phyloP scores from a whole-genome alignment of 75 land plant species.

The Sequoia sempervirens region DNA sequence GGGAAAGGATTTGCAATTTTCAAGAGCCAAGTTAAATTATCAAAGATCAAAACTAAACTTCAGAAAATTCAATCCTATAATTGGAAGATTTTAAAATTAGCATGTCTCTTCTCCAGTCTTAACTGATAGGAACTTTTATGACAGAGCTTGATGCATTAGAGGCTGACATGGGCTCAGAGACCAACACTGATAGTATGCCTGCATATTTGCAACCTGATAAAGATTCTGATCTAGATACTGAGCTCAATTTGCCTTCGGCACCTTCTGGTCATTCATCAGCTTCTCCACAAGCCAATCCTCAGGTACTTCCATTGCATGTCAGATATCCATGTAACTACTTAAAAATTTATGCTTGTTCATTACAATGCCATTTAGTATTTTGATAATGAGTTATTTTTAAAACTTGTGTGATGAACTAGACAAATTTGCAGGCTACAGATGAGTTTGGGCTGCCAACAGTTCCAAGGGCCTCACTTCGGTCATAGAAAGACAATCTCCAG shows the following conservation, averaged over 20 bases:
- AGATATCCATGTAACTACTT: neutral
- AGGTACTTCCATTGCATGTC: constrained; percentile 23
- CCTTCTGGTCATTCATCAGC: constrained; percentile 64
- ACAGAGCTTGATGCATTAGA: constrained; percentile 97
- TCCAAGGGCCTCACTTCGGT: constrained; percentile 81
- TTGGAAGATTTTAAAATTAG: neutral
- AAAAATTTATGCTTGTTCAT: neutral
- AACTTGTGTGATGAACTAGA: neutral
- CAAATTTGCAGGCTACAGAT: constrained; percentile 64
- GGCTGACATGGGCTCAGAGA: constrained; percentile 85
- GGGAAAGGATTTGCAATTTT: neutral
- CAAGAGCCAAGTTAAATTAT: neutral
- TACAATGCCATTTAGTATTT: neutral
- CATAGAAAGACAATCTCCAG: neutral
- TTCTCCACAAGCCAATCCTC: constrained; percentile 43
- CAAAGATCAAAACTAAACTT: neutral
- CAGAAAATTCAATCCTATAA: neutral
- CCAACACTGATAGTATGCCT: constrained; percentile 69
- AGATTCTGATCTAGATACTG: constrained; percentile 77
- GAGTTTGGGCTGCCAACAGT: constrained; percentile 87
- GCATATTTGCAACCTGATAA: constrained; percentile 92
- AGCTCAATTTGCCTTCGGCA: constrained; percentile 85
- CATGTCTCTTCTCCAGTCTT: neutral
- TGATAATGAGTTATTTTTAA: neutral
- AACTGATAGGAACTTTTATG: neutral